A percentile compares a stretch with the other conserved stretches of the same genome.
Evolutionary conservation across 805 yeast species (phyloP).

Genomic region (Cyberlindnera saturnus): DNA sequence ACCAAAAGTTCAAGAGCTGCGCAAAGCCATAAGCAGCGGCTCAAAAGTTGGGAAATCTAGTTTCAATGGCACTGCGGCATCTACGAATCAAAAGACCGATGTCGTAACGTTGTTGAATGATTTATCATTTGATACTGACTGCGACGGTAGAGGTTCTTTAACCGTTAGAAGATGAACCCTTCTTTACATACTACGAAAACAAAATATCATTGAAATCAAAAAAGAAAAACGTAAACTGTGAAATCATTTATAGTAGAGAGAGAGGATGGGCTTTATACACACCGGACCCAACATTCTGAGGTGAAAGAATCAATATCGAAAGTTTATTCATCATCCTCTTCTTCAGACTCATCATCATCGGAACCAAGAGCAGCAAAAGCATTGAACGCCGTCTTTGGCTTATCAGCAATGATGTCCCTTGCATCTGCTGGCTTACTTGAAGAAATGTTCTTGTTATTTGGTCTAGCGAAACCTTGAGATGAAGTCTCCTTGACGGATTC

Average conservation of each 20-base stretch:
- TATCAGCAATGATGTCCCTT: slow-evolving; percentile 64
- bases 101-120: slow-evolving; percentile 19
- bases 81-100: slow-evolving; percentile 18
- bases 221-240: background rate
- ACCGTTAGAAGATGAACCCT: slow-evolving; percentile 1
- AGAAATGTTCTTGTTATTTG: slow-evolving; percentile 69
- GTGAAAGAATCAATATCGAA: no score
- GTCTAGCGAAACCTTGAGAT: slow-evolving; percentile 44
- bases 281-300: no score
- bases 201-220: background rate
- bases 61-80: slow-evolving; percentile 2
- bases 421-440: slow-evolving; percentile 70
- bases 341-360: slow-evolving; percentile 24
- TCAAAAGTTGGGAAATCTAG: slow-evolving; percentile 1
- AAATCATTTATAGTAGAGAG: no score
- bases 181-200: background rate
- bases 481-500: slow-evolving; percentile 29
- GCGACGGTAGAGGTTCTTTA: slow-evolving; percentile 17
- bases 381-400: slow-evolving; percentile 61
- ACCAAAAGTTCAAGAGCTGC: slow-evolving; percentile 23
- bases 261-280: no score
- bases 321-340: slow-evolving; percentile 8
- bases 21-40: slow-evolving; percentile 20
- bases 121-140: slow-evolving; percentile 13
- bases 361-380: slow-evolving; percentile 67